Evolutionary conservation across 805 yeast genomes (phyloP), one percentile per base, ranked within the genome.

Genomic region (Schizosaccharomyces lindneri): DNA sequence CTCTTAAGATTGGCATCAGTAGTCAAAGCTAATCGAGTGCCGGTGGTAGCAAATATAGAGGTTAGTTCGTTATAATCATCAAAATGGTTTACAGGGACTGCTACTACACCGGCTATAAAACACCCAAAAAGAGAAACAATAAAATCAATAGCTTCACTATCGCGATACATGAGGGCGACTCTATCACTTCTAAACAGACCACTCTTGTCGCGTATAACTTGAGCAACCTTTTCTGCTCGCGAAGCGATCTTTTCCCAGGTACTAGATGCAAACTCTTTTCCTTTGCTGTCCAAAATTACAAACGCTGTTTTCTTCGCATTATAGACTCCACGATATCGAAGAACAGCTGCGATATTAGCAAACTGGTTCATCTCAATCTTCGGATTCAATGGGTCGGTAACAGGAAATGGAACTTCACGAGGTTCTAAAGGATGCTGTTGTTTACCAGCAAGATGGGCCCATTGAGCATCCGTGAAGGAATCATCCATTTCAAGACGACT

Each of bases 21-120:
- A 65, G 87, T 82, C 39, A 93, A 73, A 60, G 89, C 83, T 61
- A 86, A 74, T 69, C 84, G 87, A 0, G 94, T 78, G 63, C 83
- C 85, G 0, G 97, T 85, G 41, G 79, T 75, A 55, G 78, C 78
- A 71, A 89, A 79, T 43, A 89, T 84, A 64, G 81, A 82, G 15
- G 80, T 76, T 64, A 88, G 81, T 65, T 88, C 95, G 55, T 75
- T 74, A 32, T 82, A 72, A 41, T 65, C 64, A 84, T 83, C 32
- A 81, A 78, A 62, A 82, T 85, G 63, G 62, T 85, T 85, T 55
- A 93, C 81, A 0, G 98, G 98, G 4, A 93, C 90, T 0, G 97
- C 97, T 1, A 93, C 89, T 59, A 87, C 84, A 1, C 95, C 95
- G 0, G 97, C 95, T 62, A 90, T 74, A 65, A 90, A 86, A 69